These are phyloP conservation scores for Ilex aquifolium DNA, from an alignment of 257 asterid genomes.

Conservation along the genomic window DNA sequence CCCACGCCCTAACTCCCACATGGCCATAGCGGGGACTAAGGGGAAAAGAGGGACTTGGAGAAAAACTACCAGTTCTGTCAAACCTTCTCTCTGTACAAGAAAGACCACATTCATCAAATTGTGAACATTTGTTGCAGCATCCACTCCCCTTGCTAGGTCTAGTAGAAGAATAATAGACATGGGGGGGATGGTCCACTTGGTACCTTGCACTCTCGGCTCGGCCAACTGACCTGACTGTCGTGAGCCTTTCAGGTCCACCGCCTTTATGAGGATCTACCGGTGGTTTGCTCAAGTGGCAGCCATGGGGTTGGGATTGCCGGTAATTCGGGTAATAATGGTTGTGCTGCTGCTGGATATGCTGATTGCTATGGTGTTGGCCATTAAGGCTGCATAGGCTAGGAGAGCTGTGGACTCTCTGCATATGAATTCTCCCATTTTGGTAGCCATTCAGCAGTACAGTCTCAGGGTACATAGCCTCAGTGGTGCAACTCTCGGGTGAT, in stretches of 20 bases:
- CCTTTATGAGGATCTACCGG: slow-evolving; percentile 31
- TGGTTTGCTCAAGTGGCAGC: slow-evolving; percentile 30
- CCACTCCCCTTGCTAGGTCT: slow-evolving; percentile 40
- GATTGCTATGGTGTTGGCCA: slow-evolving; percentile 26
- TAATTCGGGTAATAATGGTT: slow-evolving; percentile 23
- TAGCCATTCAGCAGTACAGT: slow-evolving; percentile 9
- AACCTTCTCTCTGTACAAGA: slow-evolving; percentile 29
- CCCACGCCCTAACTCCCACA: slow-evolving; percentile 23
- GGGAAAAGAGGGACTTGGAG: slow-evolving; percentile 23
- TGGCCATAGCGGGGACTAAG: slow-evolving; percentile 28
- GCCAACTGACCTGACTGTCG: slow-evolving; percentile 36
- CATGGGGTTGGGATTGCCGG: slow-evolving; percentile 20
- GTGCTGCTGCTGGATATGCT: slow-evolving; percentile 17
- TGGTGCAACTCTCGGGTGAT: slow-evolving; percentile 47
- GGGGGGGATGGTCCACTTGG: slow-evolving; percentile 37
- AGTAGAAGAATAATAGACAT: slow-evolving; percentile 12
- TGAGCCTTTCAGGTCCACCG: slow-evolving; percentile 36
- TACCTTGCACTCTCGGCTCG: slow-evolving; percentile 41
- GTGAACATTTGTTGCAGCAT: slow-evolving; percentile 25
- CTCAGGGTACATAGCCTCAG: slow-evolving; percentile 27
- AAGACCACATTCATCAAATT: slow-evolving; percentile 25
- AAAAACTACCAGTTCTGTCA: slow-evolving; percentile 20
- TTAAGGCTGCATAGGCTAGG: slow-evolving; percentile 53
- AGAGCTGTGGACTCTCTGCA: slow-evolving; percentile 65
- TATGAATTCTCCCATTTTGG: slow-evolving; percentile 15